A percentile compares a stretch with the other conserved stretches of the same genome.
phyloP scores from a whole-genome alignment of 2,329 filamentous ascomycete species.

The Hymenoscyphus scutula region DNA sequence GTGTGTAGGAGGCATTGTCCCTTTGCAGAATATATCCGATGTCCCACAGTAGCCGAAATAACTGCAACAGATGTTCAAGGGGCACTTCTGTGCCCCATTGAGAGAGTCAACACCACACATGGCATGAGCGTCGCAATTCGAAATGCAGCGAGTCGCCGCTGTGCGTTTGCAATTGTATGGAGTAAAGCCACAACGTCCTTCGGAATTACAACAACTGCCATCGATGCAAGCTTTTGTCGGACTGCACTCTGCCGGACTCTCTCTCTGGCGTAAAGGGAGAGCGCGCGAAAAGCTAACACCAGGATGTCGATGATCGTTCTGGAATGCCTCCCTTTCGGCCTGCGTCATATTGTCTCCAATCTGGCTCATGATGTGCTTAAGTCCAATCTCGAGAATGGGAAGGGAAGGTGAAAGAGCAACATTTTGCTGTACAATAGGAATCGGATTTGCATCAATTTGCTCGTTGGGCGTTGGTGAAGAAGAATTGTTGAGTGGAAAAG shows the following conservation, averaged over 20 bases:
- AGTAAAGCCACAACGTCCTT: slow-evolving; percentile 26
- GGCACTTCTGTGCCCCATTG: slow-evolving; percentile 28
- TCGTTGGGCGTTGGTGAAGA: background rate
- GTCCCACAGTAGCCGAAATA: slow-evolving; percentile 12
- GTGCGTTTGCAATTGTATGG: slow-evolving; percentile 20
- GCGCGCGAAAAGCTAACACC: slow-evolving; percentile 6
- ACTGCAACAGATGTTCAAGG: slow-evolving; percentile 23
- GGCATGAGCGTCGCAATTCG: slow-evolving; percentile 33
- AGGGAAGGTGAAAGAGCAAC: slow-evolving; percentile 17
- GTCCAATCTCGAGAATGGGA: slow-evolving; percentile 22
- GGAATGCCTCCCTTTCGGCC: slow-evolving; percentile 18
- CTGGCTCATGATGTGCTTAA: slow-evolving; percentile 22
- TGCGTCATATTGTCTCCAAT: slow-evolving; percentile 23
- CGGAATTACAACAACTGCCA: slow-evolving; percentile 28
- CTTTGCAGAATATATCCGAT: slow-evolving; percentile 16
- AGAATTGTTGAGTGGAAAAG: background rate
- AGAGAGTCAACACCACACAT: slow-evolving; percentile 36
- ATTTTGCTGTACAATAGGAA: slow-evolving; percentile 19
- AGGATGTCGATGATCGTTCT: slow-evolving; percentile 5
- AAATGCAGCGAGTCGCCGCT: slow-evolving; percentile 21
- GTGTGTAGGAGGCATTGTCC: slow-evolving; percentile 4
- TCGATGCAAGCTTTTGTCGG: slow-evolving; percentile 20
- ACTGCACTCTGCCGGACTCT: slow-evolving; percentile 17
- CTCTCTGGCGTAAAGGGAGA: background rate
- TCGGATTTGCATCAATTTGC: background rate